A percentile compares a stretch with the other conserved stretches of the same genome.
Conservation (phyloP, 129 eudicot genomes). For the Daucus carota region DNA sequence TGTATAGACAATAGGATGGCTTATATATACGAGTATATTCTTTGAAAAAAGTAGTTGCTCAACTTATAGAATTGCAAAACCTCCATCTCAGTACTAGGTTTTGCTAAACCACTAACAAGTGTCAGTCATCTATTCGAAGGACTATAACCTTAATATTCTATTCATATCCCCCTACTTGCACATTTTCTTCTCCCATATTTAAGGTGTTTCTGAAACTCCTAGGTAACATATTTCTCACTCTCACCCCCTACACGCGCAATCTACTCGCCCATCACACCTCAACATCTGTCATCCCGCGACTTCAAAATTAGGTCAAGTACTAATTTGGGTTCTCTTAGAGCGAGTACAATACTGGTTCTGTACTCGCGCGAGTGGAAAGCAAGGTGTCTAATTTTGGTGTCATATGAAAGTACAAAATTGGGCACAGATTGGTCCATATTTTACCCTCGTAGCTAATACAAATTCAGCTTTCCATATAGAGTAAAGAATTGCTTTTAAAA, state of each 20-base stretch:
- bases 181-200: conserved; percentile 5
- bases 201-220: conserved; percentile 1
- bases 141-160: conserved; percentile 3
- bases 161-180: background rate
- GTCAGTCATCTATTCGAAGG: conserved; percentile 3
- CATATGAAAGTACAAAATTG: background rate
- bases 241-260: background rate
- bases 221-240: background rate
- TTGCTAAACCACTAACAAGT: background rate
- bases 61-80: background rate
- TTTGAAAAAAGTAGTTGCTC: background rate
- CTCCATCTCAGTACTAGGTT: background rate
- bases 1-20: too few relatives aligned
- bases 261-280: background rate
- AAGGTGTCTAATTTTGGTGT: background rate
- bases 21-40: background rate
- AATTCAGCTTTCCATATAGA: conserved; percentile 10
- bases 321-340: background rate
- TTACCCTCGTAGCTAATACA: background rate
- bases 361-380: background rate
- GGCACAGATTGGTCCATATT: background rate
- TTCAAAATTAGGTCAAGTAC: background rate
- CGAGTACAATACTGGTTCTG: background rate
- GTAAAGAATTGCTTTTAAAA: conserved; percentile 8
- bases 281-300: background rate